phyloP scores from a whole-genome alignment of 2,329 filamentous ascomycete genomes.

The Madurella mycetomatis region DNA sequence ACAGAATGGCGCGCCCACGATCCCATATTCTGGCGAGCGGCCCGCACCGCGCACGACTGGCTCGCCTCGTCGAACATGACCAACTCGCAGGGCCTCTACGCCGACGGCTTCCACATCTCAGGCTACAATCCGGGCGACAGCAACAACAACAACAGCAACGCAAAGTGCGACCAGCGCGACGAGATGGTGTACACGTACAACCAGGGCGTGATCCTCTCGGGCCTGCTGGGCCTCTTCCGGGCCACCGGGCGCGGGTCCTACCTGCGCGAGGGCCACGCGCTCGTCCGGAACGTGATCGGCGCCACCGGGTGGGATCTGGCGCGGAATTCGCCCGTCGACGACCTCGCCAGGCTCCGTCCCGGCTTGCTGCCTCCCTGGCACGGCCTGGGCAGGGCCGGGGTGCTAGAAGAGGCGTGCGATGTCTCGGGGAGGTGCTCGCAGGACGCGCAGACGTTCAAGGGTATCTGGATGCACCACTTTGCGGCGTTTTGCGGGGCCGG shows the following conservation, averaged over 20 bases:
- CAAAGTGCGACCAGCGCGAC: constrained; percentile 73
- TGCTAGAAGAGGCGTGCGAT: constrained; percentile 84
- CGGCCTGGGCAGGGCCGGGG: constrained; percentile 71
- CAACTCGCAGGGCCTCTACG: constrained; percentile 68
- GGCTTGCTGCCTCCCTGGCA: constrained; percentile 55
- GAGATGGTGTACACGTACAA: constrained; percentile 96
- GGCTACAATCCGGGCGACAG: constrained; percentile 51
- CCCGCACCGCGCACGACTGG: constrained; percentile 77
- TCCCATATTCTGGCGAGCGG: constrained; percentile 64
- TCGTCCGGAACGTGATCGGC: constrained; percentile 67
- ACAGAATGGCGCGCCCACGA: constrained; percentile 40
- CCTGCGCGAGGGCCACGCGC: constrained; percentile 71
- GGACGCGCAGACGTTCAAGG: constrained; percentile 86
- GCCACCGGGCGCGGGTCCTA: constrained; percentile 69
- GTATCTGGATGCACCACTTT: constrained; percentile 90
- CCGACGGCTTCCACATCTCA: constrained; percentile 83
- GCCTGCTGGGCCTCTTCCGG: constrained; percentile 74
- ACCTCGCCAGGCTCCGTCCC: constrained; percentile 29
- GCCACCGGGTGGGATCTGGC: constrained; percentile 70
- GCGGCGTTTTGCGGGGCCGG: constrained; percentile 60
- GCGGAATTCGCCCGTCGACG: constrained; percentile 40
- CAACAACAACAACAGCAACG: constrained; percentile 62
- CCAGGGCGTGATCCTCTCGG: constrained; percentile 83
- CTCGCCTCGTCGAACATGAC: constrained; percentile 76
- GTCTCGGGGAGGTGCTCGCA: constrained; percentile 70